Percentiles rank a stretch among this genome's conserved stretches.
Evolutionary conservation across 495 filamentous ascomycete genomes (phyloP).

Genomic region (Podospora anserina): DNA sequence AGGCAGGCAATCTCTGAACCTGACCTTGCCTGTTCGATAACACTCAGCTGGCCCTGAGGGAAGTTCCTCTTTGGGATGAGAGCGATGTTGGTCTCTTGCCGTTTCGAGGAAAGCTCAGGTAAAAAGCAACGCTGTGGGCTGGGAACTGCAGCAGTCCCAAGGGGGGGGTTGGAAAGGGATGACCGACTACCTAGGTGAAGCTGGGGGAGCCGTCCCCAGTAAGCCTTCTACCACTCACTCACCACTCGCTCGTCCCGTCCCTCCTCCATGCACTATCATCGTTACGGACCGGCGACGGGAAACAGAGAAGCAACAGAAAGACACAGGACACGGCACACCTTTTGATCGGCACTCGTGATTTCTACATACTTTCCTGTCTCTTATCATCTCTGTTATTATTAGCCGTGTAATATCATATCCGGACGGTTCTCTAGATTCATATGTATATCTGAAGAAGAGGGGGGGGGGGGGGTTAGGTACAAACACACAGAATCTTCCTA

Average conservation of each 20-base stretch:
- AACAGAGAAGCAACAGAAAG: background rate
- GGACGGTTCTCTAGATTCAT: background rate
- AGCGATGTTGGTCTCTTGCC: conserved; percentile 22
- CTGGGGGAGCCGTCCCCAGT: background rate
- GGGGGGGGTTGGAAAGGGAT: conserved; percentile 9
- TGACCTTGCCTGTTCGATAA: background rate
- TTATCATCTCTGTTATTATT: background rate
- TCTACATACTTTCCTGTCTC: background rate
- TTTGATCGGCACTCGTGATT: background rate
- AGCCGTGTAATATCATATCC: background rate
- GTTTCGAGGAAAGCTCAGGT: conserved; percentile 28
- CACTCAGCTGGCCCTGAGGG: background rate
- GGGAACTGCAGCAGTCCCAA: conserved; percentile 3
- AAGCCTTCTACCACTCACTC: background rate
- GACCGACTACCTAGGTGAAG: background rate
- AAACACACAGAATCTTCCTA: background rate
- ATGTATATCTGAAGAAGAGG: background rate
- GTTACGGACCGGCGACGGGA: background rate
- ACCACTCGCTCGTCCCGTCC: background rate
- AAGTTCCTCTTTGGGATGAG: conserved; percentile 16
- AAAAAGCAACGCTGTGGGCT: conserved; percentile 16
- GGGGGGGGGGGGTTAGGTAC: background rate
- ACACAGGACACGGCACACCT: background rate
- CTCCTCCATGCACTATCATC: background rate
- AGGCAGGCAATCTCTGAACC: conserved; percentile 15